phyloP scores from a whole-genome alignment of 2,329 filamentous ascomycete genomes.

The Trichoderma brevicompactum region DNA sequence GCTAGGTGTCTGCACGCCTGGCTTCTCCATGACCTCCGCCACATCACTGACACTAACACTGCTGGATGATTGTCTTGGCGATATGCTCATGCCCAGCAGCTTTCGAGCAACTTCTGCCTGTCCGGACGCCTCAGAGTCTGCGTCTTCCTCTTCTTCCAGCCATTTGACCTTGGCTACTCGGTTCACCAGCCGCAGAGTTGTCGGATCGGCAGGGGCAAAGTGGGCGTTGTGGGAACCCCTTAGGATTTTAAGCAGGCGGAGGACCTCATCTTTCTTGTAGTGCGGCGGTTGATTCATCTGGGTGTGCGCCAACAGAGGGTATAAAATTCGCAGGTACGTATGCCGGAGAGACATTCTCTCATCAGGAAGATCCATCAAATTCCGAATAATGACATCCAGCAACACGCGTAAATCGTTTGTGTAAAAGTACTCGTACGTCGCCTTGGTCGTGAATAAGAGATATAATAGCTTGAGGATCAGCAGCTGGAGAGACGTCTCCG shows the following conservation, averaged over 20 bases:
- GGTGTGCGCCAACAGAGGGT: slow-evolving; percentile 87
- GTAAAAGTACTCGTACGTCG: slow-evolving; percentile 98
- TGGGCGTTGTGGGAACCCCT: slow-evolving; percentile 67
- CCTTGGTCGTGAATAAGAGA: slow-evolving; percentile 87
- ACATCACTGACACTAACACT: slow-evolving; percentile 77
- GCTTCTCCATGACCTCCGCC: slow-evolving; percentile 79
- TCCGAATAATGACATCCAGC: slow-evolving; percentile 93
- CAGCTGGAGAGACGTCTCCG: slow-evolving; percentile 89
- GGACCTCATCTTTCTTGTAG: slow-evolving; percentile 88
- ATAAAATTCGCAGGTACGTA: slow-evolving; percentile 91
- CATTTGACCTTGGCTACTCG: slow-evolving; percentile 76
- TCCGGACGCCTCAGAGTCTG: slow-evolving; percentile 42
- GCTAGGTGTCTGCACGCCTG: slow-evolving; percentile 80
- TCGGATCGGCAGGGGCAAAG: slow-evolving; percentile 81
- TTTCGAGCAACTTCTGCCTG: slow-evolving; percentile 59
- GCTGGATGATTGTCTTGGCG: slow-evolving; percentile 68
- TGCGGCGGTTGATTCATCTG: slow-evolving; percentile 84
- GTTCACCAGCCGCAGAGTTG: slow-evolving; percentile 75
- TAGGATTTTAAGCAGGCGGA: slow-evolving; percentile 74
- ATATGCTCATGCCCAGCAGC: slow-evolving; percentile 72
- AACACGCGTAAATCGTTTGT: slow-evolving; percentile 95
- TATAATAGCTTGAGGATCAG: slow-evolving; percentile 97
- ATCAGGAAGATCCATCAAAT: slow-evolving; percentile 91
- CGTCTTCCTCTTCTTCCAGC: slow-evolving; percentile 54
- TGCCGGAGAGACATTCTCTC: slow-evolving; percentile 79